These are phyloP conservation scores for Suhomyces tanzawaensis DNA, from an alignment of 805 yeast genomes.

Conservation along the genomic window DNA sequence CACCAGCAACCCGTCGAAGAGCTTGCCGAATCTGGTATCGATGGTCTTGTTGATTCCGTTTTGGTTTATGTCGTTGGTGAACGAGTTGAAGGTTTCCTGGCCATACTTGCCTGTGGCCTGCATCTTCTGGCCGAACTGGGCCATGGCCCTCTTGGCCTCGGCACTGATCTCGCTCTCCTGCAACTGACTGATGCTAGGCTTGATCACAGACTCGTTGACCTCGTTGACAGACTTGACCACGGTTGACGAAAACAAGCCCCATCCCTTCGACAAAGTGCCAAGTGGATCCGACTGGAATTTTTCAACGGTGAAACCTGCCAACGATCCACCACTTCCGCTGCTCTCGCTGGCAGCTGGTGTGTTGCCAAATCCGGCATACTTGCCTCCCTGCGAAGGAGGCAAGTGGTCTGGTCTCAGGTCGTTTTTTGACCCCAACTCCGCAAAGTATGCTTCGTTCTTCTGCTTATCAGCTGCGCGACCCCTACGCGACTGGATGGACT, in stretches of 20 bases:
- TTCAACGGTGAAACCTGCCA: constrained; percentile 60
- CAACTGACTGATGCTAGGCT: constrained; percentile 84
- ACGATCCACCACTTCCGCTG: constrained; percentile 38
- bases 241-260: constrained; percentile 89
- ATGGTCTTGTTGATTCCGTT: constrained; percentile 35
- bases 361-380: constrained; percentile 87
- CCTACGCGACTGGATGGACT: constrained; percentile 40
- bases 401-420: constrained; percentile 69
- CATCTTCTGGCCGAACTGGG: constrained; percentile 92
- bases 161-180: constrained; percentile 71
- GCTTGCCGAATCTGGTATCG: constrained; percentile 44
- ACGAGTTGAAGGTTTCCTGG: constrained; percentile 59
- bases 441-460: constrained; percentile 81
- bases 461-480: constrained; percentile 45
- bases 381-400: constrained; percentile 94
- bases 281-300: constrained; percentile 79
- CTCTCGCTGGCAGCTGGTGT: constrained; percentile 52
- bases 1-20: constrained; percentile 55
- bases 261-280: constrained; percentile 88
- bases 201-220: constrained; percentile 83
- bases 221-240: constrained; percentile 81
- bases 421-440: constrained; percentile 71
- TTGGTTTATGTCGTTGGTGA: constrained; percentile 46
- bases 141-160: constrained; percentile 90
- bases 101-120: constrained; percentile 84